Percentiles rank a stretch among this genome's conserved stretches.
phyloP scores from a whole-genome alignment of 2,329 filamentous ascomycete genomes.

The Fusarium clavum region DNA sequence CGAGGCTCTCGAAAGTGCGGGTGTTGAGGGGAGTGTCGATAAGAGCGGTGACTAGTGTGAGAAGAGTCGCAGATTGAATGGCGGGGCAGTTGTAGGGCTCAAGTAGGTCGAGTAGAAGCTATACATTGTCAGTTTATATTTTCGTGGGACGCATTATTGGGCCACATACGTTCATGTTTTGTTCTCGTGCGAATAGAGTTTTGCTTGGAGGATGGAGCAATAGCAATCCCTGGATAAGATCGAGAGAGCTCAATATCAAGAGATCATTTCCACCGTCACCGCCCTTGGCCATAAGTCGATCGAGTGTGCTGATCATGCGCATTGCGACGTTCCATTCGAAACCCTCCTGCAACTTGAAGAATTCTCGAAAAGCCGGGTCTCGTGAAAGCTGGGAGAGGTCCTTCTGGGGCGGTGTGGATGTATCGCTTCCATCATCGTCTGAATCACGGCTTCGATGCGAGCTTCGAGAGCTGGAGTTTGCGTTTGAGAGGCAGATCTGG shows the following conservation, averaged over 20 bases:
- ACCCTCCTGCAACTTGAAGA: slow-evolving; percentile 95
- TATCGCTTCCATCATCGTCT: slow-evolving; percentile 54
- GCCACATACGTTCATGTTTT: slow-evolving; percentile 86
- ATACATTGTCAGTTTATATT: slow-evolving; percentile 24
- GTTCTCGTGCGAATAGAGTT: slow-evolving; percentile 85
- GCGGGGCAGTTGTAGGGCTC: slow-evolving; percentile 92
- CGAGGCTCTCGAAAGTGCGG: slow-evolving; percentile 89
- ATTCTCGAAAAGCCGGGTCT: slow-evolving; percentile 92
- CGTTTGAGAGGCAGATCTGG: slow-evolving; percentile 87
- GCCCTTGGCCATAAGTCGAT: slow-evolving; percentile 85
- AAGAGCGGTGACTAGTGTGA: slow-evolving; percentile 89
- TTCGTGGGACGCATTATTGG: neutral
- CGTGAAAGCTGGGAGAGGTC: slow-evolving; percentile 76
- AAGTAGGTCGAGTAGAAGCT: slow-evolving; percentile 92
- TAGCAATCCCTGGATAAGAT: slow-evolving; percentile 88
- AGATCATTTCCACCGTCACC: slow-evolving; percentile 87
- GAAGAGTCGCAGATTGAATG: slow-evolving; percentile 89
- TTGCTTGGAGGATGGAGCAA: slow-evolving; percentile 92
- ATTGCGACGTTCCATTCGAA: slow-evolving; percentile 98
- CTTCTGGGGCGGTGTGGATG: slow-evolving; percentile 63
- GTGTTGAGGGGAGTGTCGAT: slow-evolving; percentile 89
- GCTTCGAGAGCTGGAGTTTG: slow-evolving; percentile 61
- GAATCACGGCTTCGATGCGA: slow-evolving; percentile 37
- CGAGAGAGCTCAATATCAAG: slow-evolving; percentile 87
- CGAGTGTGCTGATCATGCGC: slow-evolving; percentile 85